phyloP scores from a whole-genome alignment of 805 yeast species.

The Saturnispora gosingensis region DNA sequence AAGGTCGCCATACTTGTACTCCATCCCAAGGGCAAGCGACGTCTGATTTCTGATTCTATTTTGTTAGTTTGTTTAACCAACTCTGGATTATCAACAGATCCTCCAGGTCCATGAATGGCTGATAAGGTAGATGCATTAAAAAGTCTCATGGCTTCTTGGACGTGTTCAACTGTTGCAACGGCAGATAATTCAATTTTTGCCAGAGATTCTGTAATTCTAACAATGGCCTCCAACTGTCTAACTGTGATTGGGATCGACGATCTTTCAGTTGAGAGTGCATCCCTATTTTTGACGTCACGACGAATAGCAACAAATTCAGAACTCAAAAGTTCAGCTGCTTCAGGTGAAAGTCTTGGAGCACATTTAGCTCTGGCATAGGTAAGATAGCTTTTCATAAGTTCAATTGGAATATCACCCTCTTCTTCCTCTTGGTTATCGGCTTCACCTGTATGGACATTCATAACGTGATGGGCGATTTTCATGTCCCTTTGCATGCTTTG shows the following conservation, averaged over 20 bases:
- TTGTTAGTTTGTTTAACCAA: constrained; percentile 61
- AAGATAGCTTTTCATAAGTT: constrained; percentile 84
- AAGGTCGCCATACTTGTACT: constrained; percentile 81
- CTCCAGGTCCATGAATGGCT: constrained; percentile 44
- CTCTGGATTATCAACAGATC: constrained; percentile 43
- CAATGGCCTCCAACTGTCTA: constrained; percentile 94
- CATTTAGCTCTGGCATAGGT: constrained; percentile 83
- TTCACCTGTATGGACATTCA: constrained; percentile 87
- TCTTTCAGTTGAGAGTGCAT: constrained; percentile 72
- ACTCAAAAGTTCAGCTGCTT: constrained; percentile 82
- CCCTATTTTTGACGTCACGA: constrained; percentile 71
- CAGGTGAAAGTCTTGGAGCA: constrained; percentile 85
- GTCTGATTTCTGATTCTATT: constrained; percentile 77
- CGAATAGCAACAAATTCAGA: constrained; percentile 90
- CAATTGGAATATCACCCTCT: constrained; percentile 82
- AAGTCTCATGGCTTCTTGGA: constrained; percentile 88
- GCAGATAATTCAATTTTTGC: constrained; percentile 83
- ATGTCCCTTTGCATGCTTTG: constrained; percentile 81
- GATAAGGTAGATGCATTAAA: constrained; percentile 97
- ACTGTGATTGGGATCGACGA: constrained; percentile 95
- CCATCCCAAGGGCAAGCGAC: constrained; percentile 94
- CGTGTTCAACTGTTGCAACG: constrained; percentile 80
- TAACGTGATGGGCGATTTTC: constrained; percentile 87
- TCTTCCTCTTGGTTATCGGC: constrained; percentile 30
- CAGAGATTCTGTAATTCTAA: constrained; percentile 88